A percentile compares a stretch with the other conserved stretches of the same genome.
These are phyloP conservation scores for Cydonia oblonga DNA, from an alignment of 331 rosid species.

Conservation along the genomic window DNA sequence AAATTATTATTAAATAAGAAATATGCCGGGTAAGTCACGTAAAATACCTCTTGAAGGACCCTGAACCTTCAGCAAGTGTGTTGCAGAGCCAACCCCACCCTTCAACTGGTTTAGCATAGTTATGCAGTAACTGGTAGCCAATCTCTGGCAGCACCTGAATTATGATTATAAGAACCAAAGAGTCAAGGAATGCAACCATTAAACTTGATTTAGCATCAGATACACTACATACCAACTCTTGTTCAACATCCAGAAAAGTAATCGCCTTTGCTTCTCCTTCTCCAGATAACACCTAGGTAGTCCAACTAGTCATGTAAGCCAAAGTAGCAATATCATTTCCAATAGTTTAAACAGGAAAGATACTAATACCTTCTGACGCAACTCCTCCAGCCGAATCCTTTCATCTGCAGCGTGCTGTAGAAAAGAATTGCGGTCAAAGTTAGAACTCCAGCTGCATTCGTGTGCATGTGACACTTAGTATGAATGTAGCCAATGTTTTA, in stretches of 20 bases:
- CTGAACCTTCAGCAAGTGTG: conserved; percentile 47
- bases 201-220: conserved; percentile 18
- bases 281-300: conserved; percentile 61
- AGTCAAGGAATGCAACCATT: not conserved
- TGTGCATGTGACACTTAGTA: not conserved
- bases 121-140: conserved; percentile 71
- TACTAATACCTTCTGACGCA: conserved; percentile 62
- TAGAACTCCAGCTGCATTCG: conserved; percentile 7
- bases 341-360: conserved; percentile 13
- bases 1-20: no score
- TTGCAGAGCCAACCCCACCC: conserved; percentile 97
- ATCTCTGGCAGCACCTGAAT: conserved; percentile 72
- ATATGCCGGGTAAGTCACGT: no score
- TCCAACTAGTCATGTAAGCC: conserved; percentile 18
- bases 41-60: conserved; percentile 56
- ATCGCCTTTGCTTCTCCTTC: conserved; percentile 77
- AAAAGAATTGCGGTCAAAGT: conserved; percentile 12
- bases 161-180: conserved; percentile 6
- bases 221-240: conserved; percentile 55
- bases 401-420: conserved; percentile 96
- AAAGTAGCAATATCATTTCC: conserved; percentile 8
- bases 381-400: conserved; percentile 82
- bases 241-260: conserved; percentile 59
- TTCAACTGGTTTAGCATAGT: conserved; percentile 50
- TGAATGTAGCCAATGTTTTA: not conserved